Evolutionary conservation across 2,329 filamentous ascomycete species (phyloP).

Genomic region (Aspergillus unguis): DNA sequence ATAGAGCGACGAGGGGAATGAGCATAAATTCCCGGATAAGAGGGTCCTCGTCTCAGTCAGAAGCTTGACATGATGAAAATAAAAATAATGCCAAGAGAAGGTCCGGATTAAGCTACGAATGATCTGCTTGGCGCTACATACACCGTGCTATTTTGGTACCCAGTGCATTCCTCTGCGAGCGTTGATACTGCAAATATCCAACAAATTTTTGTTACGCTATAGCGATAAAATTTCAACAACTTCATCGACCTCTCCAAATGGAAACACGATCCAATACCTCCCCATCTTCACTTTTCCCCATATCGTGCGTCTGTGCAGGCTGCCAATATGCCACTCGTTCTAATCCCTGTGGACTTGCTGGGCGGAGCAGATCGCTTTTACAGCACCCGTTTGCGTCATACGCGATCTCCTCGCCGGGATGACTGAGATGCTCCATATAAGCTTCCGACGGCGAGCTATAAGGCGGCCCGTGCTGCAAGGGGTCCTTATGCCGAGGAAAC

Average conservation of each 20-base stretch:
- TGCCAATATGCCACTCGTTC: slow-evolving; percentile 54
- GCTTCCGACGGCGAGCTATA: slow-evolving; percentile 66
- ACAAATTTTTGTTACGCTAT: too few species aligned
- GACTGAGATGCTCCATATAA: slow-evolving; percentile 68
- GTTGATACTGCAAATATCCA: too few species aligned
- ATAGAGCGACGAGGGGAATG: not conserved
- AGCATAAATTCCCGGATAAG: not conserved
- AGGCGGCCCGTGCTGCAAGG: slow-evolving; percentile 66
- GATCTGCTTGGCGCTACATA: slow-evolving; percentile 2
- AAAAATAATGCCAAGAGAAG: slow-evolving; percentile 2
- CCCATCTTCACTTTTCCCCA: slow-evolving; percentile 47
- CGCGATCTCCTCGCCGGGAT: slow-evolving; percentile 64
- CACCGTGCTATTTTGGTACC: not conserved
- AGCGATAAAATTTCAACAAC: too few species aligned
- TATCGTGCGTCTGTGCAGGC: slow-evolving; percentile 55
- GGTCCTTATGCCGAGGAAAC: slow-evolving; percentile 70
- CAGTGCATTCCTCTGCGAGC: too few species aligned
- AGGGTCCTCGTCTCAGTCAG: not conserved
- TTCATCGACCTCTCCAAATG: slow-evolving; percentile 39
- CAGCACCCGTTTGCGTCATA: slow-evolving; percentile 58
- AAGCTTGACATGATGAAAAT: not conserved
- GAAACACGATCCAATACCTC: slow-evolving; percentile 43
- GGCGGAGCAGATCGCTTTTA: slow-evolving; percentile 45
- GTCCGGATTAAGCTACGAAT: slow-evolving; percentile 5
- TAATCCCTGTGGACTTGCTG: slow-evolving; percentile 39